phyloP scores from a whole-genome alignment of 2,329 filamentous ascomycete species.

The Ceratocystis papillata region DNA sequence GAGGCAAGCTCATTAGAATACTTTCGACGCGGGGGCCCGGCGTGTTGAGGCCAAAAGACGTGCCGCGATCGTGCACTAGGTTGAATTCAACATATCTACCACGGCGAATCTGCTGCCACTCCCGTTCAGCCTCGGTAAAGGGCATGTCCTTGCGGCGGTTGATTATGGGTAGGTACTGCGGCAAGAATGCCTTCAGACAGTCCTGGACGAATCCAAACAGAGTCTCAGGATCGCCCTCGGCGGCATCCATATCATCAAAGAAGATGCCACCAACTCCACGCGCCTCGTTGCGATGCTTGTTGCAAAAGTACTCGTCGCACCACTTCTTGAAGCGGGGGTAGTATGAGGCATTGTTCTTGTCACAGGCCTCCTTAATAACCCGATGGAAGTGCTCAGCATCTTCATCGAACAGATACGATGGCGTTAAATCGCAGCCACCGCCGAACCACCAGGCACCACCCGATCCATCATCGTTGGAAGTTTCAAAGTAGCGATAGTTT shows the following conservation, averaged over 20 bases:
- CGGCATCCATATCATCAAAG: constrained; percentile 91
- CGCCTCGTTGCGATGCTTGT: constrained; percentile 79
- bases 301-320: constrained; percentile 96
- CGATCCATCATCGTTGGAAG: constrained; percentile 71
- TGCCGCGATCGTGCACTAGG: constrained; percentile 90
- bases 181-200: constrained; percentile 75
- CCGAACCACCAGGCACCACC: constrained; percentile 94
- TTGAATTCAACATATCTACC: constrained; percentile 99
- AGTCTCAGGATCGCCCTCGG: constrained; percentile 76
- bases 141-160: constrained; percentile 84
- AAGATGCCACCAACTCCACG: constrained; percentile 93
- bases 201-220: constrained; percentile 83
- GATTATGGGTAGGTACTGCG: constrained; percentile 82
- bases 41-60: constrained; percentile 85
- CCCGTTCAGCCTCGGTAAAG: constrained; percentile 74
- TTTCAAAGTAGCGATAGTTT: constrained; percentile 99
- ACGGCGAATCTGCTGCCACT: constrained; percentile 89
- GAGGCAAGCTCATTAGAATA: constrained; percentile 90
- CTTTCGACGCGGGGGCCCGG: constrained; percentile 88
- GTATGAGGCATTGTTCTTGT: constrained; percentile 83
- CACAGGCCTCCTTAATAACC: constrained; percentile 83
- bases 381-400: constrained; percentile 95
- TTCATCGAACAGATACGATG: constrained; percentile 89
- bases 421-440: constrained; percentile 87
- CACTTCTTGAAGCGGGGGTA: constrained; percentile 94